Evolutionary conservation across 495 filamentous ascomycete species (phyloP), one percentile per base, ranked within the genome.

Genomic region (Diplogelasinospora grovesii): DNA sequence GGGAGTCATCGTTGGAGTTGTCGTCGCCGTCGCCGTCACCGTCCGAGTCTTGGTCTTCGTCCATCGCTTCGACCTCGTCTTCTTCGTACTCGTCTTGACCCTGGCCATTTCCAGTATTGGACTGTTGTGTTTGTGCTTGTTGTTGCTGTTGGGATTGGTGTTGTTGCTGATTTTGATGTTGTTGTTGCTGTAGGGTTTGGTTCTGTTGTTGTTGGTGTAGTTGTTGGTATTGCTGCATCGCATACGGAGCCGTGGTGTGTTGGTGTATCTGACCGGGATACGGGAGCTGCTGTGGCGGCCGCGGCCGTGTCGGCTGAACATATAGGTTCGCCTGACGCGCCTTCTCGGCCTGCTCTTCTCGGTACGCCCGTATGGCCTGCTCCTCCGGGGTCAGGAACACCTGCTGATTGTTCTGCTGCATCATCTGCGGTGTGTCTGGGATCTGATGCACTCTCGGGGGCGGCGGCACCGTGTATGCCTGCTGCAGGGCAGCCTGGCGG

Each of bases 161-260:
- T 16, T 10, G 21, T 11, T 26, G 29, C 10, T 43, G 29, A 3
- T 2, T 3, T 5, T 35, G 36, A 10, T 31, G 28, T 5, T 13
- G 3, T 21, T 35, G 41, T 28, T 35, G 31, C 11, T 37, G 22
- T 1, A 4, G 5, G 5, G 23, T 8, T n/a, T 44, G 32, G 15
- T 4, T 18, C 18, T 34, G 24, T 14, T 43, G 40, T 11, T 30
- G 26, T 27, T 20, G 24, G 24, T 27, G 24, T 13, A 29, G 31
- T 7, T 45, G 43, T 15, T 29, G 31, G 15, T 34, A 18, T 22
- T 45, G 48, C 24, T 43, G 33, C n/a, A n/a, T n/a, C n/a, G n/a
- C n/a, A n/a, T n/a, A n/a, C n/a, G n/a, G n/a, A n/a, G n/a, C n/a
- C n/a, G n/a, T n/a, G n/a, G n/a, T n/a, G 27, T 39, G 19, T 22